Percentiles rank a stretch among this genome's conserved stretches.
These are phyloP conservation scores for Penicillium bialowiezense DNA, from an alignment of 495 filamentous ascomycete species.

Conservation along the genomic window DNA sequence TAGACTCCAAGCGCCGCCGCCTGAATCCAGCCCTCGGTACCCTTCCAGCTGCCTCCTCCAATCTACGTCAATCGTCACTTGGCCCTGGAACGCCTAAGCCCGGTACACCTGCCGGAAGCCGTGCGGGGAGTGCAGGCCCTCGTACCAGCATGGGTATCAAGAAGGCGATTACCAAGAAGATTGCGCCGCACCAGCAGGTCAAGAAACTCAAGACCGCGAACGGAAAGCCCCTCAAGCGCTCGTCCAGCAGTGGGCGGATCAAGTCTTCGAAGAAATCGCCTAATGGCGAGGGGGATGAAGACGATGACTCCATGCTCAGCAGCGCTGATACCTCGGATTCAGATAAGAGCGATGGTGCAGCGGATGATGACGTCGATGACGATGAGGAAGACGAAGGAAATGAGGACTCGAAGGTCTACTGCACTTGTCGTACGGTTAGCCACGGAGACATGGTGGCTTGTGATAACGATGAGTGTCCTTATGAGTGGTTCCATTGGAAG, in stretches of 20 bases:
- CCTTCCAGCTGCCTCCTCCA: slow-evolving; percentile 67
- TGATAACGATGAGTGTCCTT: slow-evolving; percentile 88
- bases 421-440: slow-evolving; percentile 86
- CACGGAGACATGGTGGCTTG: slow-evolving; percentile 98
- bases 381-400: slow-evolving; percentile 82
- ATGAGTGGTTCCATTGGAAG: slow-evolving; percentile 98
- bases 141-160: slow-evolving; percentile 42
- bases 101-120: slow-evolving; percentile 57
- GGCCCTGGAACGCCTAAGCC: slow-evolving; percentile 86
- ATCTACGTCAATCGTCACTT: slow-evolving; percentile 75
- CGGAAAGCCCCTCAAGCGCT: slow-evolving; percentile 54
- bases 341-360: slow-evolving; percentile 37
- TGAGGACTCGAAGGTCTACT: slow-evolving; percentile 87
- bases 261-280: slow-evolving; percentile 58
- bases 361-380: slow-evolving; percentile 59
- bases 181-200: slow-evolving; percentile 64
- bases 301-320: slow-evolving; percentile 58
- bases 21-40: slow-evolving; percentile 62
- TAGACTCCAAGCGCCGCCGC: slow-evolving; percentile 70
- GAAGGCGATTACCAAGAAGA: slow-evolving; percentile 60
- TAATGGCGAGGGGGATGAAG: slow-evolving; percentile 62
- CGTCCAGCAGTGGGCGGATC: slow-evolving; percentile 39
- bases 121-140: slow-evolving; percentile 73
- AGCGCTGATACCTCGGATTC: slow-evolving; percentile 51
- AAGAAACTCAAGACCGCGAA: slow-evolving; percentile 50